phyloP scores from a whole-genome alignment of 2,329 filamentous ascomycete genomes.

The Xylariaceae sp. region DNA sequence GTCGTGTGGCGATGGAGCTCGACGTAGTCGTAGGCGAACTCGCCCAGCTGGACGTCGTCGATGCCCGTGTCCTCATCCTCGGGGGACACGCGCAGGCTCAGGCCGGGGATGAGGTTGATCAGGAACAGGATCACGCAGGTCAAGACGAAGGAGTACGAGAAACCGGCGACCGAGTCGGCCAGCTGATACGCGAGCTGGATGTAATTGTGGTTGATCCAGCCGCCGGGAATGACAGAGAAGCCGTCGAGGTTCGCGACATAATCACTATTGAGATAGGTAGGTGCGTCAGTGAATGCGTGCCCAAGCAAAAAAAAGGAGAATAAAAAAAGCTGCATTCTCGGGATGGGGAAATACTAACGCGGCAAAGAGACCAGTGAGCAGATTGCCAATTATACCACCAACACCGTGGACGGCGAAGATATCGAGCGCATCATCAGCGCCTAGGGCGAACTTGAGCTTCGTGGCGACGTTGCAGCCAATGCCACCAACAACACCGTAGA shows the following conservation, averaged over 20 bases:
- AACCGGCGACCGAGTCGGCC: conserved; percentile 59
- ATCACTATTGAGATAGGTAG: conserved; percentile 38
- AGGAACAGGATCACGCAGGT: conserved; percentile 65
- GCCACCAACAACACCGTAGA: conserved; percentile 55
- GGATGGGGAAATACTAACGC: conserved; percentile 47
- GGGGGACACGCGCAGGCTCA: conserved; percentile 60
- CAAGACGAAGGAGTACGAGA: conserved; percentile 61
- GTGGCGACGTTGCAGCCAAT: conserved; percentile 78
- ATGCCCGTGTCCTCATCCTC: conserved; percentile 65
- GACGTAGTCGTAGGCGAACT: conserved; percentile 81
- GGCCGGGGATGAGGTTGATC: conserved; percentile 65
- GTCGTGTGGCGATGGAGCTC: conserved; percentile 62
- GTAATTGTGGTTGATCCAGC: conserved; percentile 67
- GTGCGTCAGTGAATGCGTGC: too few relatives aligned
- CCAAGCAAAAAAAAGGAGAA: not conserved
- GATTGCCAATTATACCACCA: conserved; percentile 74
- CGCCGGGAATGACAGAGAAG: conserved; percentile 50
- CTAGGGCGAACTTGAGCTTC: conserved; percentile 70
- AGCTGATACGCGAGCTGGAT: conserved; percentile 67
- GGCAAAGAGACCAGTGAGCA: conserved; percentile 72
- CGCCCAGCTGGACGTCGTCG: conserved; percentile 72
- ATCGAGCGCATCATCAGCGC: conserved; percentile 82
- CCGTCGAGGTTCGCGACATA: conserved; percentile 73
- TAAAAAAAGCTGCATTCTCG: too few relatives aligned
- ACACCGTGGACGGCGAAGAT: conserved; percentile 87